Evolutionary conservation across 306 rosid species (phyloP).

Genomic region (Lathyrus oleraceus): DNA sequence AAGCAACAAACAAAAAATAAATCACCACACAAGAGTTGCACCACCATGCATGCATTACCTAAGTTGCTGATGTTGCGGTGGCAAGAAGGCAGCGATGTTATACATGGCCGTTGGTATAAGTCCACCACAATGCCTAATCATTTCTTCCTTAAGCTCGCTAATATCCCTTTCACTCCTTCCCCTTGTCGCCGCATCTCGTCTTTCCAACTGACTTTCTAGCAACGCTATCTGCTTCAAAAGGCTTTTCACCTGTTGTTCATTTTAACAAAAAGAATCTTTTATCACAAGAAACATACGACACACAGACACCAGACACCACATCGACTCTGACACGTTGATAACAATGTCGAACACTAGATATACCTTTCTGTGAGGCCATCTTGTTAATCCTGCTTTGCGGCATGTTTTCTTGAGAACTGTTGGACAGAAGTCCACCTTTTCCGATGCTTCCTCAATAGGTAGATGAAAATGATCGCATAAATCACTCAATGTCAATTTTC

Average conservation of each 20-base stretch:
- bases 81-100: background rate
- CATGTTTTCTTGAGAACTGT: constrained; percentile 73
- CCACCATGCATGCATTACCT: background rate
- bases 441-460: constrained; percentile 60
- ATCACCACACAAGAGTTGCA: background rate
- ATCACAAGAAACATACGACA: background rate
- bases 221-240: constrained; percentile 40
- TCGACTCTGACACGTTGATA: too few relatives aligned
- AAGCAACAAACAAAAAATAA: too few relatives aligned
- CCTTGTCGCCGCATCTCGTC: constrained; percentile 35
- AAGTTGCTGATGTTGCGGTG: background rate
- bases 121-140: constrained; percentile 44
- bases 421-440: constrained; percentile 47
- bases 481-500: constrained; percentile 50
- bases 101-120: constrained; percentile 31
- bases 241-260: constrained; percentile 49
- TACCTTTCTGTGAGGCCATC: constrained; percentile 91
- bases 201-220: constrained; percentile 26
- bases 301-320: too few relatives aligned
- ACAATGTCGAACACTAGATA: too few relatives aligned
- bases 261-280: too few relatives aligned
- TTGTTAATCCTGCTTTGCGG: constrained; percentile 47
- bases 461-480: constrained; percentile 49
- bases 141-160: constrained; percentile 43
- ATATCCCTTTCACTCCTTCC: constrained; percentile 51